phyloP scores from a whole-genome alignment of 345 rosid genomes.

The Psidium guajava region DNA sequence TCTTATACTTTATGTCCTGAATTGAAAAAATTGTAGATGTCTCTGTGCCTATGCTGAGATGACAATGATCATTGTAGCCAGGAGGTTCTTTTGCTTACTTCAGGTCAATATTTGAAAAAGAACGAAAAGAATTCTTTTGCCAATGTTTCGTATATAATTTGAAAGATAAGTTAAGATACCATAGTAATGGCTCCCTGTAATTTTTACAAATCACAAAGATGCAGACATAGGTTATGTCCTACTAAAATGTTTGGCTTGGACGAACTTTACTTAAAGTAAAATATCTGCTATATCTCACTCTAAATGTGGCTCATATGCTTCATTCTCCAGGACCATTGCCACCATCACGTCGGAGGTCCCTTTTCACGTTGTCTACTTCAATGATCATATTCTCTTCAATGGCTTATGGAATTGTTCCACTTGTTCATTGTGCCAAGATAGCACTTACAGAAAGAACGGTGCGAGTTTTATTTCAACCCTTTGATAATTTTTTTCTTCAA shows the following conservation, averaged over 20 bases:
- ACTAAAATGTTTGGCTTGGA: background rate
- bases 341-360: constrained; percentile 73
- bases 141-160: background rate
- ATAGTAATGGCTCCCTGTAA: background rate
- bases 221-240: background rate
- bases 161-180: background rate
- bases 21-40: background rate
- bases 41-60: background rate
- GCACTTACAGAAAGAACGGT: constrained; percentile 57
- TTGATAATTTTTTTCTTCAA: background rate
- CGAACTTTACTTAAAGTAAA: background rate
- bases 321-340: constrained; percentile 62
- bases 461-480: constrained; percentile 1
- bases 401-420: constrained; percentile 47
- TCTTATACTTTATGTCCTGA: background rate
- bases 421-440: constrained; percentile 40
- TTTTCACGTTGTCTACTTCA: constrained; percentile 69
- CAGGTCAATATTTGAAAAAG: background rate
- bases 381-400: constrained; percentile 86
- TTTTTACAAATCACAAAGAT: background rate
- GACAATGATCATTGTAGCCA: background rate
- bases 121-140: background rate
- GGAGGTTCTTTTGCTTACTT: background rate
- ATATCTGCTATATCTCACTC: background rate
- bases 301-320: background rate